Percentiles rank a stretch among this genome's conserved stretches.
Evolutionary conservation across 345 rosid genomes (phyloP).

Genomic region (Sisymbrium irio): DNA sequence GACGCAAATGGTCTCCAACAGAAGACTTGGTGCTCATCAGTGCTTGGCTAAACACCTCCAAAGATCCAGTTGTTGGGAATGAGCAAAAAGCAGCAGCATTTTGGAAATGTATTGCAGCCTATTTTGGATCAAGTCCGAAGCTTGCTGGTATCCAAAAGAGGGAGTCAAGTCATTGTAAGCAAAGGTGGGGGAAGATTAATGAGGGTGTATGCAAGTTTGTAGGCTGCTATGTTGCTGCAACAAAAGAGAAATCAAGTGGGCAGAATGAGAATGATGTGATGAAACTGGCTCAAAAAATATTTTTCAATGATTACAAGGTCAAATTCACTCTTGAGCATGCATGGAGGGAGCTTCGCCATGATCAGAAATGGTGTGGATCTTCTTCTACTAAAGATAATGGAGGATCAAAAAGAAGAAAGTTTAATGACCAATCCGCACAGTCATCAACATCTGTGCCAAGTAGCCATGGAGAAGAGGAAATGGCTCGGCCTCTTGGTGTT

Average conservation of each 20-base stretch:
- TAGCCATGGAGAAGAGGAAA: background rate
- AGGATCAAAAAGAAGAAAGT: background rate
- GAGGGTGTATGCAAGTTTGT: background rate
- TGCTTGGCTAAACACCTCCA: background rate
- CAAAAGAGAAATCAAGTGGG: background rate
- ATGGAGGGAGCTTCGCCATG: background rate
- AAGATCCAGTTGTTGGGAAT: background rate
- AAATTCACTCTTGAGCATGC: background rate
- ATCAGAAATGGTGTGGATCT: background rate
- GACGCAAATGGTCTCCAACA: background rate
- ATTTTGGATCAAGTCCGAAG: background rate
- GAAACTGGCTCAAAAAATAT: background rate
- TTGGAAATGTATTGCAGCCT: background rate
- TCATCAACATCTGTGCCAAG: background rate
- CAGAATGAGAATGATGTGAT: background rate
- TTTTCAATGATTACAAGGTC: background rate
- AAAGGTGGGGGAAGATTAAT: background rate
- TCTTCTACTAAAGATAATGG: background rate
- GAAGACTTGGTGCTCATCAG: background rate
- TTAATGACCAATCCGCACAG: background rate
- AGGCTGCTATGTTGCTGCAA: background rate
- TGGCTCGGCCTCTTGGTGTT: background rate
- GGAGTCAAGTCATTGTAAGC: background rate
- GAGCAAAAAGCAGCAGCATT: background rate
- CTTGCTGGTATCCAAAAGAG: background rate